Evolutionary conservation across 1,284 basidiomycete genomes (phyloP).

Genomic region (Sporisorium exsertum): DNA sequence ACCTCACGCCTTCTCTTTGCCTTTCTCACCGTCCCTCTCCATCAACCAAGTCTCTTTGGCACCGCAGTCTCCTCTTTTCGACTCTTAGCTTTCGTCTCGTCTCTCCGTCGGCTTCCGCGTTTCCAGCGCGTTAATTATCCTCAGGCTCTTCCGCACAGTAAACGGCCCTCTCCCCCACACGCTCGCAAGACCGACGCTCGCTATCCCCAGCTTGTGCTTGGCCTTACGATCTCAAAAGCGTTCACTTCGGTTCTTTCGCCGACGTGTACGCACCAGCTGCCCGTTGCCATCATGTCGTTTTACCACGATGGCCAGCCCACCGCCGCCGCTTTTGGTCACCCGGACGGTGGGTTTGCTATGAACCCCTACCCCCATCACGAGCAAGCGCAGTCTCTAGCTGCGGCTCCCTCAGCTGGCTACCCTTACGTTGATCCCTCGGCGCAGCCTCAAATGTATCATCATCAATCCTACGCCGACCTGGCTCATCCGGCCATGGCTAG

Average conservation of each 20-base stretch:
- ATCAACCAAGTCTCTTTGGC: not conserved
- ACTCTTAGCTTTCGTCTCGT: not conserved
- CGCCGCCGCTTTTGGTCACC: slow-evolving; percentile 15
- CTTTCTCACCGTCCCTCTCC: not conserved
- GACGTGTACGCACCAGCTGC: slow-evolving; percentile 26
- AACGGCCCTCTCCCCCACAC: not conserved
- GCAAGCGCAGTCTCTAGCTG: slow-evolving; percentile 13
- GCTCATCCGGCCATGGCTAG: slow-evolving; percentile 1
- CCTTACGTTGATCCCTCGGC: slow-evolving; percentile 15
- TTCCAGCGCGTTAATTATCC: not conserved
- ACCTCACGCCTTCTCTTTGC: not conserved
- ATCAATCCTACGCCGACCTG: slow-evolving; percentile 21
- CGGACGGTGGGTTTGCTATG: slow-evolving; percentile 17
- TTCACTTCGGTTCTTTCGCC: slow-evolving; percentile 21
- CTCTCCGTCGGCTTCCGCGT: not conserved
- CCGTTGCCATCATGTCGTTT: slow-evolving; percentile 18
- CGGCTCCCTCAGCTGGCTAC: slow-evolving; percentile 15
- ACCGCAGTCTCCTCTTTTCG: not conserved
- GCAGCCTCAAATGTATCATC: slow-evolving; percentile 25
- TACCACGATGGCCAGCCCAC: slow-evolving; percentile 25
- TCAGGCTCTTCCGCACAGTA: not conserved
- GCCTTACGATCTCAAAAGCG: slow-evolving; percentile 29
- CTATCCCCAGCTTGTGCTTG: slow-evolving; percentile 4
- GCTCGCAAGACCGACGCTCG: slow-evolving; percentile 9
- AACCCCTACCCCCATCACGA: slow-evolving; percentile 27